These are phyloP conservation scores for Baorangia bicolor DNA, from an alignment of 768 basidiomycete species.

Conservation along the genomic window DNA sequence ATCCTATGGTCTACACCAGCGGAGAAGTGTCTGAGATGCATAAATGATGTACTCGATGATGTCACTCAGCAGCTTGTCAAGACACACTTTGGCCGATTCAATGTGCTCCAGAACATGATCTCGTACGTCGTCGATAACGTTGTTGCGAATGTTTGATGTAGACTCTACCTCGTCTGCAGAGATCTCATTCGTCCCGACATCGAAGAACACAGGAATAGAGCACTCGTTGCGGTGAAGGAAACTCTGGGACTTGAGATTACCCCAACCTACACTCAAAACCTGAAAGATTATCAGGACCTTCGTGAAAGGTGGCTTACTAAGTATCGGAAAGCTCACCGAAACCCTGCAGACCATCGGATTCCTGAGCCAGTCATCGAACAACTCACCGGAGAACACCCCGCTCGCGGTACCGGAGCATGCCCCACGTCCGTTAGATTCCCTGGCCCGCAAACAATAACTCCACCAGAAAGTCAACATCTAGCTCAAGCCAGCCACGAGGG, in stretches of 20 bases:
- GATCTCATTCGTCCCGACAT: no score
- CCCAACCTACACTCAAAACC: conserved; percentile 41
- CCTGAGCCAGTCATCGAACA: no score
- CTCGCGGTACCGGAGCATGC: no score
- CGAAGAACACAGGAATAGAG: conserved; percentile 22
- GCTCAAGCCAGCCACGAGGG: conserved; percentile 29
- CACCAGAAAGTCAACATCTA: conserved; percentile 11
- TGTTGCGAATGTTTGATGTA: neutral
- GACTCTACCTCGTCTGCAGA: conserved; percentile 18
- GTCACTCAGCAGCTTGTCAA: no score
- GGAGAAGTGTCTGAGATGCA: no score
- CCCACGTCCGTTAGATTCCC: no score
- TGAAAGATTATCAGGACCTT: conserved; percentile 20
- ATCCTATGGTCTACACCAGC: no score
- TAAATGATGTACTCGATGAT: no score
- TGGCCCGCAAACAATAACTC: no score
- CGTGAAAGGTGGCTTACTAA: no score
- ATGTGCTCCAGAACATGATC: conserved; percentile 33
- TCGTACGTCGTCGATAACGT: conserved; percentile 27
- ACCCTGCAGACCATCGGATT: no score
- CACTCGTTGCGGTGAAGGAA: conserved; percentile 19
- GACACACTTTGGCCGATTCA: conserved; percentile 47
- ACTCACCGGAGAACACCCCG: no score
- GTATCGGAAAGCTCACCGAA: conserved; percentile 11
- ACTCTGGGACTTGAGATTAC: conserved; percentile 39